Conservation (phyloP, 805 yeast genomes). For the Saccharomyces kudriavzevii region DNA sequence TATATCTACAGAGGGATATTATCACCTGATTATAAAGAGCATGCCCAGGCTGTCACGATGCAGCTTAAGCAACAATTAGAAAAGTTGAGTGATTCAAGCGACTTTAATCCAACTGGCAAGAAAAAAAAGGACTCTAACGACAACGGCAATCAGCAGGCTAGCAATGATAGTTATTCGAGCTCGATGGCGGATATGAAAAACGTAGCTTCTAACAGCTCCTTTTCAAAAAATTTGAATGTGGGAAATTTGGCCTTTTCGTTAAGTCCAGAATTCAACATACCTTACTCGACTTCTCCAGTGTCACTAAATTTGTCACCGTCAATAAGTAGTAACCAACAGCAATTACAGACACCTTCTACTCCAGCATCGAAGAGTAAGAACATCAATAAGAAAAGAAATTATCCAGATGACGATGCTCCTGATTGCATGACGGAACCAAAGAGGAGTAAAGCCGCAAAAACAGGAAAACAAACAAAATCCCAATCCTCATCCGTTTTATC, state of each 20-base stretch:
- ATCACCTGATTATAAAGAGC: slow-evolving; percentile 65
- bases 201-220: slow-evolving; percentile 5
- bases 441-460: not conserved
- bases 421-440: not conserved
- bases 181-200: not conserved
- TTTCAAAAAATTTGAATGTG: slow-evolving; percentile 4
- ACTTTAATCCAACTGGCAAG: slow-evolving; percentile 1
- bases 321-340: not conserved
- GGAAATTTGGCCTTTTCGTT: slow-evolving; percentile 17
- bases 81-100: not conserved
- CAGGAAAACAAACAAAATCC: not conserved
- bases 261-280: slow-evolving; percentile 38
- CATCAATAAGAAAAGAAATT: slow-evolving; percentile 1
- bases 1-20: slow-evolving; percentile 75
- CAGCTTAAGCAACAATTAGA: slow-evolving; percentile 18
- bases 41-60: slow-evolving; percentile 49
- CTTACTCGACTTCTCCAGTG: slow-evolving; percentile 71
- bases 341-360: not conserved
- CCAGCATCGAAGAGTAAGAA: slow-evolving; percentile 1
- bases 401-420: not conserved
- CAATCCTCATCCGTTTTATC: not conserved
- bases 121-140: slow-evolving; percentile 1
- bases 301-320: slow-evolving; percentile 45
- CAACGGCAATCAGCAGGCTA: slow-evolving; percentile 1
- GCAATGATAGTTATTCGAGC: not conserved